phyloP scores from a whole-genome alignment of 73 alveolate genomes.

The Paramecium primaurelia region DNA sequence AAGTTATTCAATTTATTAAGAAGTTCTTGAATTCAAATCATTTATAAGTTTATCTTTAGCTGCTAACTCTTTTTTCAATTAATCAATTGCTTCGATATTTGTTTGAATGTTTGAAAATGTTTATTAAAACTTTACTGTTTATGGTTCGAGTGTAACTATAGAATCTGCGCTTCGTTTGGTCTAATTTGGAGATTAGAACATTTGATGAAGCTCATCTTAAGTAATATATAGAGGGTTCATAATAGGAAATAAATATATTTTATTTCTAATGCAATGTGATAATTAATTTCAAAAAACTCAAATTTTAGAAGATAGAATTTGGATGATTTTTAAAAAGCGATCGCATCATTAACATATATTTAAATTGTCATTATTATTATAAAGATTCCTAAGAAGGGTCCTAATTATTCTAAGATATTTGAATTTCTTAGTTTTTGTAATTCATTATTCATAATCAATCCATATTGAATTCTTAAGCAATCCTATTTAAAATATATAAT shows the following conservation, averaged over 20 bases:
- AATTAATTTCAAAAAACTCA: background rate
- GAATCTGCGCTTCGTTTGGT: slow-evolving; percentile 3
- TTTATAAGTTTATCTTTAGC: background rate
- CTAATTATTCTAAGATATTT: no score
- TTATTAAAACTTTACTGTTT: background rate
- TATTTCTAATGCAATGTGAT: background rate
- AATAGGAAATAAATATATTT: background rate
- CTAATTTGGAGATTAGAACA: background rate
- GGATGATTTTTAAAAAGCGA: background rate
- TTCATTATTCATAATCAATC: background rate
- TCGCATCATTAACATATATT: background rate
- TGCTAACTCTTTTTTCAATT: background rate
- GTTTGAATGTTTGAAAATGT: slow-evolving; percentile 19
- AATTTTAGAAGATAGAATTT: background rate
- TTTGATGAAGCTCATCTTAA: slow-evolving; percentile 4
- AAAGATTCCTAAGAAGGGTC: no score
- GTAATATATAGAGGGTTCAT: background rate
- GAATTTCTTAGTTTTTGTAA: no score
- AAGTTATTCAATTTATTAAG: background rate
- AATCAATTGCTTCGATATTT: background rate
- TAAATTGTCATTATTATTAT: no score
- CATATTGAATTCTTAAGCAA: background rate
- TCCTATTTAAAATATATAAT: background rate
- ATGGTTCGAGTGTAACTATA: background rate
- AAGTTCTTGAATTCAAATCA: background rate